Conservation (phyloP, 371 early-diverging fungal species). For the Mortierella sp. region DNA sequence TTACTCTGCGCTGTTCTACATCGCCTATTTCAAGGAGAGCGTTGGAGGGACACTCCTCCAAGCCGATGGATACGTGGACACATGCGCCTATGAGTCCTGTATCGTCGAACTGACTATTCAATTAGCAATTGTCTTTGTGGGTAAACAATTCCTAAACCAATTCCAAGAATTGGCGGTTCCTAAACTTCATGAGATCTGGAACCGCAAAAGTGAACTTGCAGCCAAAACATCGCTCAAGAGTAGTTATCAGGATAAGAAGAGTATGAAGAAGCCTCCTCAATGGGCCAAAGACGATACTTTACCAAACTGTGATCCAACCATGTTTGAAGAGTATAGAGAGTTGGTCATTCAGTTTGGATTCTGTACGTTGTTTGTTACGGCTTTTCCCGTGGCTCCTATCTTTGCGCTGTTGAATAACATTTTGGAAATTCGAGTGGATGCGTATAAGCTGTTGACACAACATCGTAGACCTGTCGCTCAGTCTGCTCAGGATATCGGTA, state of each 20-base stretch:
- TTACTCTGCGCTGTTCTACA: constrained; percentile 67
- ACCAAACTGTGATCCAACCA: constrained; percentile 38
- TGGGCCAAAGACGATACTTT: constrained; percentile 62
- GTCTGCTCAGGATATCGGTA: constrained; percentile 61
- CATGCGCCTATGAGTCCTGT: constrained; percentile 49
- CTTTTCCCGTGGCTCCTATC: constrained; percentile 76
- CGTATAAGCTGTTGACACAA: constrained; percentile 56
- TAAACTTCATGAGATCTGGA: constrained; percentile 44
- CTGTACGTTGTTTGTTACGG: constrained; percentile 68
- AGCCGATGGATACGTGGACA: neutral
- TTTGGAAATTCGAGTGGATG: constrained; percentile 68
- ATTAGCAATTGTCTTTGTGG: constrained; percentile 70
- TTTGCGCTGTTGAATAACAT: constrained; percentile 70
- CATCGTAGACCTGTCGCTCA: constrained; percentile 62
- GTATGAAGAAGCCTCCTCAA: constrained; percentile 56
- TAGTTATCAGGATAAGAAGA: constrained; percentile 43
- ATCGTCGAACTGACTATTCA: constrained; percentile 66
- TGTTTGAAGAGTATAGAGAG: constrained; percentile 60
- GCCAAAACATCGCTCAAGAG: constrained; percentile 28
- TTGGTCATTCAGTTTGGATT: constrained; percentile 73
- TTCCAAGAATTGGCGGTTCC: constrained; percentile 61
- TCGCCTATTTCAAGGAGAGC: constrained; percentile 63
- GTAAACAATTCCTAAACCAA: constrained; percentile 63
- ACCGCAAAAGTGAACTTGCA: constrained; percentile 41
- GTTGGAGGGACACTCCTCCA: neutral